Base-by-base conservation (phyloP, 371 early-diverging fungal species). In the Mortierella sp. region DNA sequence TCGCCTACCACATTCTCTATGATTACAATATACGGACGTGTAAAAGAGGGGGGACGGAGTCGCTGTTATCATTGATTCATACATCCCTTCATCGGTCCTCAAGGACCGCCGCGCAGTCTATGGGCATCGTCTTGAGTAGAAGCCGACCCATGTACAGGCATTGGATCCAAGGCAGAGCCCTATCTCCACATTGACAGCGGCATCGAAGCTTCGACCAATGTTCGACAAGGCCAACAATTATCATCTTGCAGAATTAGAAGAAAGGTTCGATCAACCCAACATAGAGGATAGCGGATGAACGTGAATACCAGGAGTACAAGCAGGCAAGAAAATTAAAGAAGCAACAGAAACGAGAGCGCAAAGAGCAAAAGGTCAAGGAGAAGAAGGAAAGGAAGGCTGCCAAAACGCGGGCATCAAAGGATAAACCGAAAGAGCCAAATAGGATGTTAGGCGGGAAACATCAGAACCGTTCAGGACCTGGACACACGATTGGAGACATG, bases 251-350 rank as follows among this genome's bases (percentile, higher is more conserved):
- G 55, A 58, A 18, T 34, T 41, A 9, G 59, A 49, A 19, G 63
- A 67, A 31, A 7, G 43, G 2, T 58, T 67, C 3, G 67, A 59
- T 21, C 55, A 54, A 16, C 57, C 31, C 31, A 74, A 74, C 38
- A 48, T 54, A 2, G 76, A 74, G 31, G 76, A 74, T 38, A 27
- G 69, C 65, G 18, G 76, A 74, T 27, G 76, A 74, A 21, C 58
- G 61, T 13, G 76, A 74, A 41, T 74, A 74, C 49, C 76, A 74
- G 51, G 69, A 68, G 42, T 59, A 55, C 26, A 65, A 69, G 30
- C 42, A 50, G 3, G 42, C 47, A 2, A 46, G 69, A 18, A 61
- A 61, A 47, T 53, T 64, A n/a, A 56, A 58, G 38, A 74, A 64
- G 26, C 64, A 74, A n/a, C 64, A 48, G 5, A 73, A 73, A 50